Conservation (phyloP, 2,329 filamentous ascomycete genomes). For the Penicillium crustosum region DNA sequence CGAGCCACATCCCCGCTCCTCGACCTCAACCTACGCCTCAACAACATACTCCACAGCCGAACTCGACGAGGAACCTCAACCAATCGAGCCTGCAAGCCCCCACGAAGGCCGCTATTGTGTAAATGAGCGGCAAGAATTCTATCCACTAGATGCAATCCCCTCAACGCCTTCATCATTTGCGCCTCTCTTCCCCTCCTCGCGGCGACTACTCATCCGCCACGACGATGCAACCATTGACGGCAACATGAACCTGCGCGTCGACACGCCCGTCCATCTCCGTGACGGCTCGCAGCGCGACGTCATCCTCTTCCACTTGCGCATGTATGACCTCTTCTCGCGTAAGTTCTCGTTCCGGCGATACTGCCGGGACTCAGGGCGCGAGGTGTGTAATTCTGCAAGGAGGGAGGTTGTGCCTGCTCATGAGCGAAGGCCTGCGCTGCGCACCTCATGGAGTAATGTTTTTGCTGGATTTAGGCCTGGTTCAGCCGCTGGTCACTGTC, state of each 20-base stretch:
- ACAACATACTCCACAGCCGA: conserved; percentile 64
- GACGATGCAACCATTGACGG: conserved; percentile 88
- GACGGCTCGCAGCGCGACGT: conserved; percentile 62
- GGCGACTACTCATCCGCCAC: conserved; percentile 78
- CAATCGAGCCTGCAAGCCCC: neutral
- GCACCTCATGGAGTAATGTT: conserved; percentile 61
- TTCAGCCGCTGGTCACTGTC: conserved; percentile 50
- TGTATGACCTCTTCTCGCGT: conserved; percentile 83
- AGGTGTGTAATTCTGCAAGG: conserved; percentile 81
- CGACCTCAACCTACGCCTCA: conserved; percentile 78
- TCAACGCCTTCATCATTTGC: conserved; percentile 81
- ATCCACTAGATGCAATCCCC: conserved; percentile 66
- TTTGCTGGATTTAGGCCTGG: conserved; percentile 58
- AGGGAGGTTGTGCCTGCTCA: conserved; percentile 59
- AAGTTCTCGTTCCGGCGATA: conserved; percentile 91
- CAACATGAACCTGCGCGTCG: conserved; percentile 93
- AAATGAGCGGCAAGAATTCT: conserved; percentile 55
- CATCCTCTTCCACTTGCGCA: conserved; percentile 87
- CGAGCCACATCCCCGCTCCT: conserved; percentile 49
- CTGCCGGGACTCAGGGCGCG: conserved; percentile 86
- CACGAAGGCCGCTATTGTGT: conserved; percentile 48
- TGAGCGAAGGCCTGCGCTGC: conserved; percentile 53
- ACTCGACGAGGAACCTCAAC: conserved; percentile 39
- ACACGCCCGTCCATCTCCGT: conserved; percentile 66
- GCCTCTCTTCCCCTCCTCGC: conserved; percentile 79